Conservation (phyloP, 2,329 filamentous ascomycete genomes). For the Metarhizium humberi region DNA sequence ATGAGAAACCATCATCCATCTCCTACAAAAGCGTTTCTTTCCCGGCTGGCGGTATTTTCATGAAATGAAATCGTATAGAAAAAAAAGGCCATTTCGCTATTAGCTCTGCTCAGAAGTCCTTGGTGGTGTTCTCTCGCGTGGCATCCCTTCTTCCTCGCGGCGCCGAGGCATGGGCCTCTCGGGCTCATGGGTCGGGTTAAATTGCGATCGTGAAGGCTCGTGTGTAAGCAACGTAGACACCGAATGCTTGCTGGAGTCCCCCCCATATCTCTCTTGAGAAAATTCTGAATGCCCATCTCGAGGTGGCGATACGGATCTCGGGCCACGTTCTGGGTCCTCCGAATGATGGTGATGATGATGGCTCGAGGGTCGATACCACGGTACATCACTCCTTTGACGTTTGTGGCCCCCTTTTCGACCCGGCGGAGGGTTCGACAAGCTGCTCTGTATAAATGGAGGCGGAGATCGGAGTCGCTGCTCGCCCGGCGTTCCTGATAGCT, state of each 20-base stretch:
- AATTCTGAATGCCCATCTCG: conserved; percentile 10
- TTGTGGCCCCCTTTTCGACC: conserved; percentile 20
- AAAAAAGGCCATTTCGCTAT: background rate
- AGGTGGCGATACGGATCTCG: conserved; percentile 10
- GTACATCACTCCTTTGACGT: conserved; percentile 27
- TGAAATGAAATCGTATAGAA: background rate
- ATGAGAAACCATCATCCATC: background rate
- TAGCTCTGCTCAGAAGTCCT: background rate
- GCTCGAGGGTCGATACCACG: conserved; percentile 21
- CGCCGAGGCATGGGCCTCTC: conserved; percentile 2
- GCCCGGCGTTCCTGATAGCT: conserved; percentile 16
- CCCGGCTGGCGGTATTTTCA: background rate
- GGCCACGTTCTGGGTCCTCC: conserved; percentile 12
- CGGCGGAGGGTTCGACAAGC: conserved; percentile 16
- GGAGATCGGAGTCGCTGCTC: conserved; percentile 25
- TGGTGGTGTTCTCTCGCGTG: conserved; percentile 8
- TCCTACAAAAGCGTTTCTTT: background rate
- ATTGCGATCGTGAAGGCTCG: conserved; percentile 8
- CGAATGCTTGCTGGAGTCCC: conserved; percentile 22
- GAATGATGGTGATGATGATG: conserved; percentile 10
- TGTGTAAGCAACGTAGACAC: conserved; percentile 23
- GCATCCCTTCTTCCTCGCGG: conserved; percentile 5
- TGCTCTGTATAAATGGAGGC: conserved; percentile 19
- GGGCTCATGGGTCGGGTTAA: background rate
- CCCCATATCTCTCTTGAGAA: conserved; percentile 17